Evolutionary conservation across 2,329 filamentous ascomycete genomes (phyloP).

Genomic region (Berkeleyomyces basicola): DNA sequence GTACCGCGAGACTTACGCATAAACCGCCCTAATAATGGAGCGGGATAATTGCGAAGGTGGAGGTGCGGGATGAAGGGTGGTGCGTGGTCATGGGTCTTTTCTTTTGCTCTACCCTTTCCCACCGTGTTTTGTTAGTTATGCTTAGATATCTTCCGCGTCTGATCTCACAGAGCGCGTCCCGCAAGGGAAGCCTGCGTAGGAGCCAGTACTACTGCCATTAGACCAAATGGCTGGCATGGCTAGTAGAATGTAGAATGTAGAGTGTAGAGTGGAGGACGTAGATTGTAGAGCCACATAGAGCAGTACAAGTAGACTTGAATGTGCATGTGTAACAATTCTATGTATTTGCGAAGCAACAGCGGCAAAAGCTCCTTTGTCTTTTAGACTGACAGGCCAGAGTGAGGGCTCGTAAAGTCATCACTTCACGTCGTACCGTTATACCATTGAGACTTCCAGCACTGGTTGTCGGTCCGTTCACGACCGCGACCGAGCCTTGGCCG

Average conservation of each 20-base stretch:
- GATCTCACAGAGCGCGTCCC: not conserved
- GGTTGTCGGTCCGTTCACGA: not conserved
- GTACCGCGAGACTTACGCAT: slow-evolving; percentile 34
- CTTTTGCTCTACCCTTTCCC: not conserved
- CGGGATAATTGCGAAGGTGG: not conserved
- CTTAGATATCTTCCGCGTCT: not conserved
- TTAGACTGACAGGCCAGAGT: not conserved
- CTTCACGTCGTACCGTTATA: not conserved
- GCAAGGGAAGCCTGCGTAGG: not conserved
- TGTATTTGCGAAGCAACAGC: not conserved
- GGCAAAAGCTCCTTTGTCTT: not conserved
- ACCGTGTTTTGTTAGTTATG: not conserved
- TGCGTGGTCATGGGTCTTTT: not conserved
- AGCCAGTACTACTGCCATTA: not conserved
- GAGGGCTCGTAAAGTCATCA: not conserved
- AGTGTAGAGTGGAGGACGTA: not conserved
- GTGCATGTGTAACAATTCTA: not conserved
- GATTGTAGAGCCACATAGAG: not conserved
- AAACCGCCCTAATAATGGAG: not conserved
- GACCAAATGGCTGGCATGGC: not conserved
- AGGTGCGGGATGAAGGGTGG: not conserved
- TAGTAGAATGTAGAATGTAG: not conserved
- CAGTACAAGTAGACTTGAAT: not conserved
- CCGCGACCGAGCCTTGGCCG: slow-evolving; percentile 3
- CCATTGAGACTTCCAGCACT: not conserved